Percentiles rank a stretch among this genome's conserved stretches.
These are phyloP conservation scores for Begonia loranthoides DNA, from an alignment of 306 rosid species.

Conservation along the genomic window DNA sequence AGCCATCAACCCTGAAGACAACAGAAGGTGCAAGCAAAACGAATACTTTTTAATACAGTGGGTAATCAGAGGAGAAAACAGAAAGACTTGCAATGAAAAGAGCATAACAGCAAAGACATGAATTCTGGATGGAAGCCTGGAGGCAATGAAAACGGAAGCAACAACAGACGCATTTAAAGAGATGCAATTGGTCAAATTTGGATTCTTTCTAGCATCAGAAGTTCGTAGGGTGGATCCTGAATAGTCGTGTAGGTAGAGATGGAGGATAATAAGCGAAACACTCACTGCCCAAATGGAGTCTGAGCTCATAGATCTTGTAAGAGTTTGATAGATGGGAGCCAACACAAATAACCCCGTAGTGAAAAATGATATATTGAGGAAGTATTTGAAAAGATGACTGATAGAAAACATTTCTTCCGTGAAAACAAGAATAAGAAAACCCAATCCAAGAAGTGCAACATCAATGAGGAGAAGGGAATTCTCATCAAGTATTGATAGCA, in stretches of 20 bases:
- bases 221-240: constrained; percentile 68
- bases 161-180: constrained; percentile 84
- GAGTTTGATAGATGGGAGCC: constrained; percentile 88
- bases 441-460: constrained; percentile 58
- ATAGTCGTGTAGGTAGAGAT: constrained; percentile 82
- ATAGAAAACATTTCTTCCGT: constrained; percentile 76
- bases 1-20: constrained; percentile 50
- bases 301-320: constrained; percentile 81
- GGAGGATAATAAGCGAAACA: constrained; percentile 55
- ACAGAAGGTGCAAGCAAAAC: constrained; percentile 46
- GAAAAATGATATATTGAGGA: constrained; percentile 64
- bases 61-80: constrained; percentile 75
- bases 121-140: constrained; percentile 76
- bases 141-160: constrained; percentile 78
- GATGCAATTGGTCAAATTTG: constrained; percentile 64
- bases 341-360: constrained; percentile 56
- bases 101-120: constrained; percentile 74
- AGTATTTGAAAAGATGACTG: constrained; percentile 46
- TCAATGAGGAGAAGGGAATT: constrained; percentile 56
- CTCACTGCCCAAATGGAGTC: constrained; percentile 84
- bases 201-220: constrained; percentile 45
- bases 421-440: constrained; percentile 52
- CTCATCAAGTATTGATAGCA: constrained; percentile 56
- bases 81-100: constrained; percentile 80
- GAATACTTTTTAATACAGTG: constrained; percentile 71